phyloP scores from a whole-genome alignment of 805 yeast species.

The Wickerhamiella qilinensis region DNA sequence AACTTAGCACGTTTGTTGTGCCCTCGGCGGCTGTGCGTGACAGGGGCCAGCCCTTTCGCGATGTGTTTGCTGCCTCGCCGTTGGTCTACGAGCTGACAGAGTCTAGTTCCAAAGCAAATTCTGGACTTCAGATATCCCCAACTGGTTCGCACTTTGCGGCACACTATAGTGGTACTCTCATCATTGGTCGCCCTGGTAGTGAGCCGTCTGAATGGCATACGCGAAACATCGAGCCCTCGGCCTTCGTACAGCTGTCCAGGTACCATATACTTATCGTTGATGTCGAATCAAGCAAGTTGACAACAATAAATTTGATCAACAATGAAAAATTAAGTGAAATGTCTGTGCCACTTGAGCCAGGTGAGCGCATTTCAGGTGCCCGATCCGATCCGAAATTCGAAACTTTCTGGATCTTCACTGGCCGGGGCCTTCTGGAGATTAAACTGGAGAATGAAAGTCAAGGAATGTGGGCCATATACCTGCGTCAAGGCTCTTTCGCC shows the following conservation, averaged over 20 bases:
- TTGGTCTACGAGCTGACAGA: neutral
- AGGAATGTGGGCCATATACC: conserved; percentile 56
- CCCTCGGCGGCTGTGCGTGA: neutral
- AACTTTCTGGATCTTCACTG: conserved; percentile 68
- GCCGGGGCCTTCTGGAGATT: conserved; percentile 49
- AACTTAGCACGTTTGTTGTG: conserved; percentile 14
- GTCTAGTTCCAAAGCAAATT: neutral
- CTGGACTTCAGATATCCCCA: neutral
- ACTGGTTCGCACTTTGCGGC: neutral
- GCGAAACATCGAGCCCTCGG: neutral
- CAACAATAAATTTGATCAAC: conserved; percentile 24
- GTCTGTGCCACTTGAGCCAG: conserved; percentile 9
- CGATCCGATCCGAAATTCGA: conserved; percentile 31
- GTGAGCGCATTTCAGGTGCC: conserved; percentile 30
- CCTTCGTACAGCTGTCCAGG: conserved; percentile 28
- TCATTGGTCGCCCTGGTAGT: neutral
- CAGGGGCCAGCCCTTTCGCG: neutral
- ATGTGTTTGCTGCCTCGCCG: neutral
- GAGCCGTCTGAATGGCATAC: neutral
- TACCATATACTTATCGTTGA: conserved; percentile 38
- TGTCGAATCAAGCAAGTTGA: conserved; percentile 25
- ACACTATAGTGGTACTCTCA: conserved; percentile 1
- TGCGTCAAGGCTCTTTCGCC: conserved; percentile 39
- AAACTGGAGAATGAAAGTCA: conserved; percentile 45
- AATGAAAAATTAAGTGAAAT: neutral